Conservation (phyloP, 345 rosid genomes). For the Eucalyptus caleyi region DNA sequence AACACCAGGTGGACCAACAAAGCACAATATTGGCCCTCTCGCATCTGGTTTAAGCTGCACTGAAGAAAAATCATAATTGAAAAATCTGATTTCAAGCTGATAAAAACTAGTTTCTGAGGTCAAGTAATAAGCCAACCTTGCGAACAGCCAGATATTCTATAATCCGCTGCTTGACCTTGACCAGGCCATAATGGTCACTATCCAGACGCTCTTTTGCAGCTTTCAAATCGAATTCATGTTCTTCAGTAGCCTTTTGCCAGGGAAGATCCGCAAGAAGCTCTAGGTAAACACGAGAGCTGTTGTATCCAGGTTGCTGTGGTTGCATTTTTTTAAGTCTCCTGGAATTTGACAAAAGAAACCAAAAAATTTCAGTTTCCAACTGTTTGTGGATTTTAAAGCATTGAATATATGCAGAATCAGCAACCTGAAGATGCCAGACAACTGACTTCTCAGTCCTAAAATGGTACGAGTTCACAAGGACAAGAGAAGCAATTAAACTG, state of each 20-base stretch:
- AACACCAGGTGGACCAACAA: conserved; percentile 99
- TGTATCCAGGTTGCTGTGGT: conserved; percentile 99
- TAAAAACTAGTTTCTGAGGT: neutral
- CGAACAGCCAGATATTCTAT: conserved; percentile 99
- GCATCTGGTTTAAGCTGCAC: conserved; percentile 99
- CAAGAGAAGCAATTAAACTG: neutral
- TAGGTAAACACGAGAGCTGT: conserved; percentile 88
- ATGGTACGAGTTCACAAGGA: neutral
- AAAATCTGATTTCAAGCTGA: conserved; percentile 5
- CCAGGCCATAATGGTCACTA: conserved; percentile 84
- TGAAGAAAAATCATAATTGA: neutral
- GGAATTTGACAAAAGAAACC: conserved; percentile 2
- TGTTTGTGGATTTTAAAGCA: neutral
- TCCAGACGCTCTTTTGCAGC: conserved; percentile 93
- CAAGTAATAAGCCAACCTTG: conserved; percentile 30
- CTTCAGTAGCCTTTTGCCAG: conserved; percentile 89
- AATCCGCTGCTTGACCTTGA: conserved; percentile 91
- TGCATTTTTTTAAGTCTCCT: conserved; percentile 99
- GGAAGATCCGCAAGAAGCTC: conserved; percentile 98
- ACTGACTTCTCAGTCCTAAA: neutral
- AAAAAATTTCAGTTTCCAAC: neutral
- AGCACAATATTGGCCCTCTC: conserved; percentile 92
- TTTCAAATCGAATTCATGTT: conserved; percentile 74
- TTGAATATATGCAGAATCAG: neutral
- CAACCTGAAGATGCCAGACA: neutral